Evolutionary conservation across 1,284 basidiomycete species (phyloP), one percentile per base, ranked within the genome.

Genomic region (Ceratobasidium sp.): DNA sequence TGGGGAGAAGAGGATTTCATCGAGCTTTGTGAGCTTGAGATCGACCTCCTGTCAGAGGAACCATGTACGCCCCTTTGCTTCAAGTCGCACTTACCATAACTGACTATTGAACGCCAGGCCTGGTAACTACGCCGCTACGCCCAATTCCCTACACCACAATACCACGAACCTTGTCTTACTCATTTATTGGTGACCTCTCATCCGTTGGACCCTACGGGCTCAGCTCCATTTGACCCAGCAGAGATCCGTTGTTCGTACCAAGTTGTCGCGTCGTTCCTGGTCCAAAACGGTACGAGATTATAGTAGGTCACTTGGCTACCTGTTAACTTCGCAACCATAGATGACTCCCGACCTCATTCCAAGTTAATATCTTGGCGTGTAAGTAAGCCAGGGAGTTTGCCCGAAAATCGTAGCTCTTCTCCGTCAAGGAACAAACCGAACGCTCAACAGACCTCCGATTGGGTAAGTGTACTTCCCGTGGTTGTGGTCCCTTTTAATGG

Each of bases 1-100:
- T 86, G 85, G 80, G 84, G 85, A 0, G 88, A 90, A 74, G 87
- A 89, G 67, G 78, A 80, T 12, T 80, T 77, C 6, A 85, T 92
- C 71, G 85, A 89, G 43, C 71, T 91, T 5, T 86, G 82, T 67
- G 87, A 89, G 77, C 81, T 90, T 8, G 82, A 81, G 52, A 76
- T 89, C 13, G 78, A 79, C 32, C 83, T 82, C 65, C 81, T 85
- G 69, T 83, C 83, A 31, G 50, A 73, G 35, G 69, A 71, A 3
- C 80, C 84, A 72, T 77, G 85, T 85, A 25, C n/a, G 72, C 73
- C 60, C 47, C 56, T 55, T 22, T 72, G 7, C n/a, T 49, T 32
- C 47, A 35, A 17, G 40, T 34, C 10, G 42, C 72, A 38, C 71
- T 53, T 57, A 64, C 75, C 65, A 25, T 8, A 60, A 70, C 55